Base-by-base conservation (phyloP, 208 protist species). In the Leishmania gerbilli region DNA sequence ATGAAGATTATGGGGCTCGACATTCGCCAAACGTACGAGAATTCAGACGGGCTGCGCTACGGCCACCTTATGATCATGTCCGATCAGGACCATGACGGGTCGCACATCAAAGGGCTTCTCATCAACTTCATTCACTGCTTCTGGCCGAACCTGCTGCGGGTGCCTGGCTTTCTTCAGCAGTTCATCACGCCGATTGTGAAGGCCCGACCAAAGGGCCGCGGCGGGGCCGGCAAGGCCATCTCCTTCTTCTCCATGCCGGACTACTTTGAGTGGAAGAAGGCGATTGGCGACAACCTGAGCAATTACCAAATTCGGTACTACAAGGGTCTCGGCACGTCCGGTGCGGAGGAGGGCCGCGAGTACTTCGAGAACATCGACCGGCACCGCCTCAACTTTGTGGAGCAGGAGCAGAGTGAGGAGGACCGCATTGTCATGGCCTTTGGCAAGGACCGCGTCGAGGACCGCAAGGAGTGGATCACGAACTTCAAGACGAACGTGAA, bases 151-250 rank as follows among this genome's bases (percentile, higher is more conserved):
- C 91, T 99, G 56, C 87, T 99, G 8, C 93, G 98, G 47, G 86
- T 95, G 49, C 92, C 93, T 21, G 98, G 99, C 31, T 99, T 99
- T 82, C 82, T 99, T 51, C 93, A 98, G 71, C 98, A 99, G 91
- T 99, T 99, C 88, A 99, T 99, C 76, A 99, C 99, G 27, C 99
- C 99, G 3, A 99, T 99, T 83, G 98, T 99, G 15, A 99, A 99
- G 89, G 98, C 94, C n/a, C 87, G 88, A 21, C 92, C 93, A 55
- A 98, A 99, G 83, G 88, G 86, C 27, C 92, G 96, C 34, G 87
- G 92, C 62, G 86, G 78, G 56, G 84, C 87, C 19, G 88, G 85
- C 68, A 74, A 84, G 31, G 87, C 90, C 55, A 92, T 98, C 67
- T 93, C 94, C 40, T 99, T 99, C 90, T 99, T 99, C 91, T 99